Base-by-base conservation (phyloP, 2,329 filamentous ascomycete genomes). In the Hypoxylon sp. region DNA sequence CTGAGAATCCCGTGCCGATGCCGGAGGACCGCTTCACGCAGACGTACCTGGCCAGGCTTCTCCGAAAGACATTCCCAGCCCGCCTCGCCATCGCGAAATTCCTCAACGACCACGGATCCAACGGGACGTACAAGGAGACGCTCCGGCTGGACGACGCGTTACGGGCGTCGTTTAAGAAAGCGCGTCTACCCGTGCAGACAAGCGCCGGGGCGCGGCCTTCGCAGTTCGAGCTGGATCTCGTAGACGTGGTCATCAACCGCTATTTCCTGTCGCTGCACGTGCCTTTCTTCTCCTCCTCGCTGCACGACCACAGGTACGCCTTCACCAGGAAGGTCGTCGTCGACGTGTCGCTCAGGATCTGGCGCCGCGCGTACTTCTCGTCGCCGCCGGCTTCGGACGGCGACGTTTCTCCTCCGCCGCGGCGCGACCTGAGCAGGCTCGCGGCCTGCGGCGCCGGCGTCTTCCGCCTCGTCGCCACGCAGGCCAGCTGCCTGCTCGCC, bases 221-320 rank as follows among this genome's bases (percentile, higher is more conserved):
- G 0, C 59, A 64, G 0, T 80, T 80, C 46, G 74, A 77, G n/a
- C 63, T 78, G 3, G 75, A 76, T 3, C 63, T 80, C 1, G 67
- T 82, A 9, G 78, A 83, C 21, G 75, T 83, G 35, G 68, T 83
- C 17, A 76, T 84, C 62, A 77, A 80, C 29, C 80, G 82, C 5
- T 84, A 83, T 62, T 66, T 86, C 4, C 73, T 81, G 3, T 74
- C 79, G 0, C 75, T 88, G 0, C 85, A 88, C 63, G 72, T 79
- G 2, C 80, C 81, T 0, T 85, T 77, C 66, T 78, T 80, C 46
- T 68, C 67, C 1, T 66, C 72, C 1, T 72, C 78, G 0, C 68
- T 77, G 3, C 64, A 71, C 0, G 72, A 81, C 2, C 70, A 77
- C 1, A 62, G 72, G 3, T 84, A 79, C 58, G 78, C 80, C 0